phyloP scores from a whole-genome alignment of 2,329 filamentous ascomycete genomes.

The Diaporthe caulivora region DNA sequence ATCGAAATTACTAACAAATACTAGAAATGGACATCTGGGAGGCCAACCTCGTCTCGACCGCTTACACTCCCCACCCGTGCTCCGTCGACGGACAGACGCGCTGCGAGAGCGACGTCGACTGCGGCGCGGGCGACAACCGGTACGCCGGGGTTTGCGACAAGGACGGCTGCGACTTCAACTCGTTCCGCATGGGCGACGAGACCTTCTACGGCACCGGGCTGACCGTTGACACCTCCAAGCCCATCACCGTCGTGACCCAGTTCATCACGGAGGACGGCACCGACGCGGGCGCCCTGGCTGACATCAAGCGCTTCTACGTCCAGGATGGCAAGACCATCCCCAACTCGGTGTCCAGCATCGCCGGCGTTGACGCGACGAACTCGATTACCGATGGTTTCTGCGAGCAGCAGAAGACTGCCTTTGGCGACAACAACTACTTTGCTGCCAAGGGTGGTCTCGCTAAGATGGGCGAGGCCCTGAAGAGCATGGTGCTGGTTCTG shows the following conservation, averaged over 20 bases:
- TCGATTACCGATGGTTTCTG: constrained; percentile 66
- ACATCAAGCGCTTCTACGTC: constrained; percentile 69
- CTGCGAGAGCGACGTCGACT: constrained; percentile 60
- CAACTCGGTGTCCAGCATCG: constrained; percentile 56
- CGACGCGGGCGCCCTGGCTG: constrained; percentile 60
- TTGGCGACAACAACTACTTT: constrained; percentile 65
- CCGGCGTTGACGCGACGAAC: constrained; percentile 47
- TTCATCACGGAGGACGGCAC: constrained; percentile 57
- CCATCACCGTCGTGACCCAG: constrained; percentile 70
- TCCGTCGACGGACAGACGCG: constrained; percentile 53
- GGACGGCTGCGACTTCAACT: constrained; percentile 74
- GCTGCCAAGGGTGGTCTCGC: constrained; percentile 63
- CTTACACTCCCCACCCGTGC: constrained; percentile 71
- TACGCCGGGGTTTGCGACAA: constrained; percentile 72
- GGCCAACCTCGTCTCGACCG: constrained; percentile 71
- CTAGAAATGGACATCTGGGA: constrained; percentile 72
- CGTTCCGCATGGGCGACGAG: constrained; percentile 68
- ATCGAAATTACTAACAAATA: not conserved
- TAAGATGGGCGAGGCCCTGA: constrained; percentile 58
- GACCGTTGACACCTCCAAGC: constrained; percentile 65
- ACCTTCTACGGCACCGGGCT: constrained; percentile 67
- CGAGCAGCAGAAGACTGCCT: constrained; percentile 64
- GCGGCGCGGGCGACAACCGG: constrained; percentile 63
- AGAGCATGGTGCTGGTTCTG: constrained; percentile 50
- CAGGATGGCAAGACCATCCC: constrained; percentile 66